A percentile compares a stretch with the other conserved stretches of the same genome.
These are phyloP conservation scores for Aquilaria agallochum DNA, from an alignment of 441 rosid genomes.

Conservation along the genomic window DNA sequence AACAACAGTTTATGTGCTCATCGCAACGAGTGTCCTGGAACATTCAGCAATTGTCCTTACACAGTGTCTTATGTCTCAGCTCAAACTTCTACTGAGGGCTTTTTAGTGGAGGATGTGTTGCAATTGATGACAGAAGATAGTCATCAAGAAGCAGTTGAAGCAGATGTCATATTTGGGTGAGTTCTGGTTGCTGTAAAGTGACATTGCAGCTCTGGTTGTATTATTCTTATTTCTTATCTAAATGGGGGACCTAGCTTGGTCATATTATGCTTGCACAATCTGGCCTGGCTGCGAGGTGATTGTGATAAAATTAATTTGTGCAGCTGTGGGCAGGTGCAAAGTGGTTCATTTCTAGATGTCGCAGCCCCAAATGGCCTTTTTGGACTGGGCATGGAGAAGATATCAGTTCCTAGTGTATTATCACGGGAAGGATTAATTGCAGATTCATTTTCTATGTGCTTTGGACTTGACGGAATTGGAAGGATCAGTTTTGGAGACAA, in stretches of 20 bases:
- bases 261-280: constrained; percentile 5
- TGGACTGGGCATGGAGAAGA: constrained; percentile 68
- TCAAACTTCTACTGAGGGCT: constrained; percentile 81
- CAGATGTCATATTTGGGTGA: constrained; percentile 75
- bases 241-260: constrained; percentile 1
- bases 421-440: constrained; percentile 49
- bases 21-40: constrained; percentile 56
- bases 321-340: constrained; percentile 78
- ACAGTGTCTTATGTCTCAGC: constrained; percentile 77
- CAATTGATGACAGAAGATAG: constrained; percentile 57
- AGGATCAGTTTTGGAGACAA: constrained; percentile 67
- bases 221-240: constrained; percentile 4
- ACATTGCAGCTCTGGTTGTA: background rate
- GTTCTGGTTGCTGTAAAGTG: constrained; percentile 17
- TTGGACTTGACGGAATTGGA: constrained; percentile 57
- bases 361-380: constrained; percentile 72
- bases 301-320: constrained; percentile 27
- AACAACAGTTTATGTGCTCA: constrained; percentile 60
- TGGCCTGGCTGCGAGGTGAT: constrained; percentile 24
- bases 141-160: constrained; percentile 44
- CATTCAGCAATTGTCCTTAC: constrained; percentile 81
- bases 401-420: constrained; percentile 63
- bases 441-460: constrained; percentile 75
- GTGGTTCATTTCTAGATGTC: constrained; percentile 69
- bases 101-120: constrained; percentile 78